Evolutionary conservation across 495 filamentous ascomycete genomes (phyloP), one percentile per base, ranked within the genome.

Genomic region (Trichoderma virens): DNA sequence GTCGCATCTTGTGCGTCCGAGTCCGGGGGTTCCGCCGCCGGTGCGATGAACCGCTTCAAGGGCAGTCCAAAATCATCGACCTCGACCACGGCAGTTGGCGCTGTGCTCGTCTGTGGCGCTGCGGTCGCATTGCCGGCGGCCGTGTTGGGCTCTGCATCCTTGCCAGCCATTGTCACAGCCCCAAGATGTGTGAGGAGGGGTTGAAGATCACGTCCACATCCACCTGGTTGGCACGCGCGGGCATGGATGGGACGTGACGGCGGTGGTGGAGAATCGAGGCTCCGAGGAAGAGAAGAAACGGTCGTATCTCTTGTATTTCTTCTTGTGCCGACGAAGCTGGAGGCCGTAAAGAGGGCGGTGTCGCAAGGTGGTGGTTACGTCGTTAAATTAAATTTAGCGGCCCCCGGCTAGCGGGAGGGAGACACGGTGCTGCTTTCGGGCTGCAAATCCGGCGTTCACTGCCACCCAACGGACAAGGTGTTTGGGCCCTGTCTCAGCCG

Each of bases 21-120:
- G 59, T 38, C 65, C 47, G 54, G n/a, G 11, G 18, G 14, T 45
- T 68, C 60, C 47, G 61, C 41, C 25, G 56, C 62, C 31, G 66
- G 41, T 11, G 41, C 39, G 5, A 30, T 38, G 72, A 71, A 74
- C 66, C 79, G 80, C 69, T 68, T 72, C 35, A 84, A 75, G 47
- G 80, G 82, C 60, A 86, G 72, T 28, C 83, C 82, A 69, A 85
- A 86, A 54, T 86, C 83, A 70, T 86, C 83, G 25, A 77, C 62
- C 67, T 85, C 78, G 16, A 14, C n/a, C 18, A 62, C 35, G 45
- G 35, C 59, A 23, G 59, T 34, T 9, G 59, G 4, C 20, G 59
- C 27, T 20, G 56, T 60, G 2, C 14, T 60, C 31, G 56, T 5
- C 9, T 20, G 27, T 60, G 56, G 13, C 56, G 56, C 31, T 30